Evolutionary conservation across 164 flowering plant species (phyloP).

Genomic region (Nymphaea colorata): DNA sequence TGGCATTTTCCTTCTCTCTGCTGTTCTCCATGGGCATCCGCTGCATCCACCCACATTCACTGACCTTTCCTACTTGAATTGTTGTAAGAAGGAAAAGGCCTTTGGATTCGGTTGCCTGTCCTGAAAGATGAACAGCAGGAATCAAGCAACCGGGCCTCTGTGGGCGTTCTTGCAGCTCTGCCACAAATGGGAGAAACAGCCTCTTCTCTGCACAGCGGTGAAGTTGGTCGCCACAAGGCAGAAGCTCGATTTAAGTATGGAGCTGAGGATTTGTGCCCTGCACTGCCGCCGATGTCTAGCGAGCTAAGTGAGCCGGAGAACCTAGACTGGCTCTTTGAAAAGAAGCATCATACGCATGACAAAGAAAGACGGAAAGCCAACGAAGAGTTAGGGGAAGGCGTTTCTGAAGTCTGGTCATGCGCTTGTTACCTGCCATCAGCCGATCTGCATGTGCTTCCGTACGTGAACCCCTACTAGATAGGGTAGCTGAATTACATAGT

Average conservation of each 20-base stretch:
- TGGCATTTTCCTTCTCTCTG: background rate
- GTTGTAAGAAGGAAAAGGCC: background rate
- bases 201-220: background rate
- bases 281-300: background rate
- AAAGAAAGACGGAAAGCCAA: background rate
- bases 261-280: background rate
- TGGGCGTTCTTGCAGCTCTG: background rate
- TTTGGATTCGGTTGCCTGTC: background rate
- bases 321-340: background rate
- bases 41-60: background rate
- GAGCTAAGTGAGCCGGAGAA: background rate
- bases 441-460: background rate
- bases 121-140: background rate
- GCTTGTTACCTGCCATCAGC: background rate
- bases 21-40: background rate
- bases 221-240: background rate
- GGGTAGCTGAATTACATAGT: background rate
- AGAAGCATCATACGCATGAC: background rate
- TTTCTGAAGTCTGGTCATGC: background rate
- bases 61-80: background rate
- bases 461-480: background rate
- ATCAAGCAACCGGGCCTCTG: background rate
- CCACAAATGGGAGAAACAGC: background rate
- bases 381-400: background rate
- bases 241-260: background rate